A percentile compares a stretch with the other conserved stretches of the same genome.
These are phyloP conservation scores for Cutaneotrichosporon mucoides DNA, from an alignment of 1,284 basidiomycete genomes.

Conservation along the genomic window DNA sequence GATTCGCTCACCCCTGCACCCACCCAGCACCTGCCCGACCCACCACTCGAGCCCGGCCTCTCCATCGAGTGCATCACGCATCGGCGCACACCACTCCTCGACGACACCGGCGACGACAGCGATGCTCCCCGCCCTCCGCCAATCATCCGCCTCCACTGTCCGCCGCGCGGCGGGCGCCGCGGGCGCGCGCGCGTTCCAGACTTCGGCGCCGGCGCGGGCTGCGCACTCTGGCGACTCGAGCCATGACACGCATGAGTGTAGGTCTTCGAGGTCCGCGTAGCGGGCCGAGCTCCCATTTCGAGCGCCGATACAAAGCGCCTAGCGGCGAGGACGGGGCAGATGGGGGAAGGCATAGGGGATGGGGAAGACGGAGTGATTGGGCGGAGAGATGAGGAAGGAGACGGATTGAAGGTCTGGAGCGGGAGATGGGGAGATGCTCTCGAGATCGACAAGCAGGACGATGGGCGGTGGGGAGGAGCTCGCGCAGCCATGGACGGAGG, in stretches of 20 bases:
- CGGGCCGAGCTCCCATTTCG: no score
- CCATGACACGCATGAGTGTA: conserved; percentile 30
- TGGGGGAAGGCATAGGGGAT: no score
- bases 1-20: conserved; percentile 1
- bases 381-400: no score
- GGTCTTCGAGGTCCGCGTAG: conserved; percentile 19
- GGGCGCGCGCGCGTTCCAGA: conserved; percentile 7
- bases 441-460: no score
- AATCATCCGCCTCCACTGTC: neutral
- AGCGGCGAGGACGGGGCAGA: no score
- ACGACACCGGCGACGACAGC: neutral
- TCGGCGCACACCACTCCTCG: neutral
- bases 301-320: no score
- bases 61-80: neutral
- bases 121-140: conserved; percentile 18
- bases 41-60: neutral
- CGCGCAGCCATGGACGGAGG: no score
- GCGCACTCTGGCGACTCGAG: conserved; percentile 17
- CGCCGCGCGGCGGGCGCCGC: neutral
- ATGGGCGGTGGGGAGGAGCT: no score
- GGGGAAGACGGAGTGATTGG: no score
- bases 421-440: no score
- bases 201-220: conserved; percentile 20
- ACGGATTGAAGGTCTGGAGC: no score
- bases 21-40: no score